Evolutionary conservation across 2,329 filamentous ascomycete species (phyloP), one percentile per base, ranked within the genome.

Genomic region (Penicillium capsulatum): DNA sequence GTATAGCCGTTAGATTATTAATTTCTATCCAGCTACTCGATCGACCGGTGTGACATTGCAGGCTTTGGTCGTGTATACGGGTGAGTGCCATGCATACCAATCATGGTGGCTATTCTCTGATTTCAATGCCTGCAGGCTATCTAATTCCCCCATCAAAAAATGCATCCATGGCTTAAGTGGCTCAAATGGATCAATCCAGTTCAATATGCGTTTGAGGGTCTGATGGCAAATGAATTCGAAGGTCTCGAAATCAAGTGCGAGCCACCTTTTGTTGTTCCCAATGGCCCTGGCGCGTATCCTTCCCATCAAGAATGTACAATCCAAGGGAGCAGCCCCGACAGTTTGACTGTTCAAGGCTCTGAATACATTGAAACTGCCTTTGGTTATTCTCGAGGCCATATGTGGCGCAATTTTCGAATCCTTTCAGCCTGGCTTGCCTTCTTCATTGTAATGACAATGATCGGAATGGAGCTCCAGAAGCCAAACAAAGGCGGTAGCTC

Each of bases 401-500:
- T 83, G 1, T 84, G 81, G 81, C 69, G 80, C 1, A 89, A 92
- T 64, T 86, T 84, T 61, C 86, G 85, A 1, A 92, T 95, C 47
- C 81, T 94, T 44, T 60, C 89, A 8, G 80, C 74, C 2, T 76
- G 94, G 46, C 86, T 94, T 38, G 65, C 83, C 28, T 80, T 80
- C 44, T 94, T 94, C 67, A 71, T 95, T 3, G 64, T 77, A 8
- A 67, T 86, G 41, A 91, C 94, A 49, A 82, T 88, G 27, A 73
- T 86, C 11, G 73, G 91, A 0, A 89, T 87, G 57, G 89, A 95
- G 60, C 71, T 84, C 15, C 73, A 94, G 54, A 85, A 80, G 42
- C 87, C 82, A 51, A 85, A 86, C 29, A 83, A 84, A 60, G 87
- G 84, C 6, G 87, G 88, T n/a, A 88, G 83, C 54, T 78, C 84